Conservation (phyloP, 345 rosid species). For the Populus simonii region DNA sequence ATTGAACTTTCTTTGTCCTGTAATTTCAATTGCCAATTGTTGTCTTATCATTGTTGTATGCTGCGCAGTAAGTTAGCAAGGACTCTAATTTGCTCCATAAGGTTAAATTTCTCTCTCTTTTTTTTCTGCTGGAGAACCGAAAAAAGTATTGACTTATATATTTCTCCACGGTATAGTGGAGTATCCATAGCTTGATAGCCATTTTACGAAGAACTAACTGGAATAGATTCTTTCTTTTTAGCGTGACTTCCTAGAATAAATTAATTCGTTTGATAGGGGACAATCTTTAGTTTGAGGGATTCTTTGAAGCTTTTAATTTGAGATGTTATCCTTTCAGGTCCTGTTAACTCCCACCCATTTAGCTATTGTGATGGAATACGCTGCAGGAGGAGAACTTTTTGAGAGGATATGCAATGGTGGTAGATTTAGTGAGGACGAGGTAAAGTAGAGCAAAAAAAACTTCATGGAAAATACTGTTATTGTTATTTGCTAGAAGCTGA, state of each 20-base stretch:
- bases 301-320: background rate
- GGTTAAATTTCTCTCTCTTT: no score
- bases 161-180: background rate
- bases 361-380: constrained; percentile 90
- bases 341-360: constrained; percentile 83
- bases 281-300: no score
- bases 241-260: background rate
- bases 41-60: background rate
- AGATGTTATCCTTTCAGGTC: constrained; percentile 40
- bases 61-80: background rate
- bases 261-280: background rate
- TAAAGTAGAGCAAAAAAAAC: constrained; percentile 3
- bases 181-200: background rate
- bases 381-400: constrained; percentile 91
- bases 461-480: background rate
- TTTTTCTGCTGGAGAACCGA: background rate
- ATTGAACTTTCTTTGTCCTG: background rate
- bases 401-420: constrained; percentile 84
- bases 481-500: background rate
- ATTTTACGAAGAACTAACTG: background rate
- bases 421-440: constrained; percentile 96
- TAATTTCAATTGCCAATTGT: background rate
- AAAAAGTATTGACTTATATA: background rate
- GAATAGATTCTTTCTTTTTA: background rate
- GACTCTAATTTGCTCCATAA: background rate